Evolutionary conservation across 306 rosid genomes (phyloP), one percentile per base, ranked within the genome.

Genomic region (Sicyos edulis): DNA sequence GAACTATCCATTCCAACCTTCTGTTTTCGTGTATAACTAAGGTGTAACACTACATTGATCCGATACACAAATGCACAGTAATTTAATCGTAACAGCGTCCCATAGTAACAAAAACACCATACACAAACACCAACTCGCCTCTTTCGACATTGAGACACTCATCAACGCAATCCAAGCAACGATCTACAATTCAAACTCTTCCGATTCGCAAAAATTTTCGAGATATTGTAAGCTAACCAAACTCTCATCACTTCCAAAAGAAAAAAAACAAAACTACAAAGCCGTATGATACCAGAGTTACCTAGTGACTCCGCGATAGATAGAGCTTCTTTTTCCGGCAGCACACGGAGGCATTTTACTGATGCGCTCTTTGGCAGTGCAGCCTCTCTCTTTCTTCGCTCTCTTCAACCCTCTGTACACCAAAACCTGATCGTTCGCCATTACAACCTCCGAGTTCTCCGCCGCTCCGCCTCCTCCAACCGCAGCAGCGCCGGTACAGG

Each of bases 261-360:
- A 34, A 24, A 14, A 42, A 40, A 75, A 62, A 65, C 34, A 58
- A 16, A 57, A 24, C n/a, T 57, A 22, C 37, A 3, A 37, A 74
- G 15, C 40, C 8, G 5, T 14, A 45, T 37, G 8, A 20, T 26
- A 16, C 29, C 34, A 37, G 20, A 55, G n/a, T 49, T 79, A 92
- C 98, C 98, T 86, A 42, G 99, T 95, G 53, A 95, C 99, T 59
- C 99, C 99, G 4, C 99, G 99, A 83, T 95, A 95, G 54, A 91
- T 91, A 40, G 99, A 95, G 81, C 99, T 95, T 20, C 99, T 87
- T 84, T 95, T 91, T 4, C 99, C 99, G 8, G 99, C 99, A 21
- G 96, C 92, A 65, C 95, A 93, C 0, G 99, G 99, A 77, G 96
- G 97, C 99, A 93, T 93, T 79, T 91, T 93, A 78, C 99, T 93